Conservation (phyloP, 495 filamentous ascomycete genomes). For the Immersiella caudata region DNA sequence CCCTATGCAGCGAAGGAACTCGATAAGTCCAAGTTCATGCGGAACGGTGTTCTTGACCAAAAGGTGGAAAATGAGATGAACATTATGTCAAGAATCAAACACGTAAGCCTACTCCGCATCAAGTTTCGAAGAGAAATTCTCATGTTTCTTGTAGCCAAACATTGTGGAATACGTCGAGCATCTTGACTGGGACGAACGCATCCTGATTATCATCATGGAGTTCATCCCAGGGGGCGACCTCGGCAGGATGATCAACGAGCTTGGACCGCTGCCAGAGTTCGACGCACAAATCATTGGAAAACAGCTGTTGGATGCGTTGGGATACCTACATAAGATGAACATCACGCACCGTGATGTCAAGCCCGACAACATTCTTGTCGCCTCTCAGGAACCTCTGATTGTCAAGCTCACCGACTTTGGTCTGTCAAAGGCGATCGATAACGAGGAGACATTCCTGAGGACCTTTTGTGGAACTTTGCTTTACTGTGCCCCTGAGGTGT, state of each 20-base stretch:
- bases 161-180: slow-evolving; percentile 90
- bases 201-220: slow-evolving; percentile 95
- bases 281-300: slow-evolving; percentile 68
- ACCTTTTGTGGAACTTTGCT: slow-evolving; percentile 96
- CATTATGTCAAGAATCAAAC: slow-evolving; percentile 81
- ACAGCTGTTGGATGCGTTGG: slow-evolving; percentile 79
- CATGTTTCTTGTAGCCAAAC: slow-evolving; percentile 63
- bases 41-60: slow-evolving; percentile 78
- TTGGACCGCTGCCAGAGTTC: slow-evolving; percentile 65
- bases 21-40: slow-evolving; percentile 85
- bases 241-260: slow-evolving; percentile 64
- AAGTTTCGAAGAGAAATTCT: neutral
- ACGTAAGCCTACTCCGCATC: slow-evolving; percentile 59
- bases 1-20: slow-evolving; percentile 90
- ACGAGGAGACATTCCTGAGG: slow-evolving; percentile 85
- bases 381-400: slow-evolving; percentile 66
- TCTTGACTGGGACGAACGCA: slow-evolving; percentile 71
- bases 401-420: slow-evolving; percentile 93
- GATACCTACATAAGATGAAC: slow-evolving; percentile 80
- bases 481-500: slow-evolving; percentile 96
- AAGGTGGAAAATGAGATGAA: slow-evolving; percentile 94
- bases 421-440: slow-evolving; percentile 86
- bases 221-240: slow-evolving; percentile 85
- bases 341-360: slow-evolving; percentile 98
- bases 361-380: slow-evolving; percentile 92